phyloP scores from a whole-genome alignment of 805 yeast species.

The Tetrapisispora nanseiensis region DNA sequence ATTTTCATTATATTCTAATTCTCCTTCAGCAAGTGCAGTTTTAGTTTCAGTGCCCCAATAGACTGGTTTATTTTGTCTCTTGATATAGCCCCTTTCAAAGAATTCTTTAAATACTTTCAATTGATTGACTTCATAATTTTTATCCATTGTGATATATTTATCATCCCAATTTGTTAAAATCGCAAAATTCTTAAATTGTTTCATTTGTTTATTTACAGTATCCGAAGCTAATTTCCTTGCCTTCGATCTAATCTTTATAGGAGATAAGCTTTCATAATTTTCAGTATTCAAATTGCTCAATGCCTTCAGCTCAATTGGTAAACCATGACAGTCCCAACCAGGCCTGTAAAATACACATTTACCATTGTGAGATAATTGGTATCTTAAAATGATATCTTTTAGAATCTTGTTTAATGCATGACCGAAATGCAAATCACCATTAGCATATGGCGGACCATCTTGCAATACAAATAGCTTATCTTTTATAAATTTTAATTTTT shows the following conservation, averaged over 20 bases:
- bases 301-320: conserved; percentile 90
- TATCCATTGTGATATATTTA: conserved; percentile 65
- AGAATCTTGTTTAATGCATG: conserved; percentile 85
- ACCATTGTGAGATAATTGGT: conserved; percentile 47
- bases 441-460: conserved; percentile 99
- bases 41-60: conserved; percentile 94
- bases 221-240: conserved; percentile 62
- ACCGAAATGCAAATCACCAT: conserved; percentile 85
- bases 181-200: conserved; percentile 58
- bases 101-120: conserved; percentile 57
- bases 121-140: conserved; percentile 66
- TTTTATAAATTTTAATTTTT: conserved; percentile 15
- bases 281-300: conserved; percentile 37
- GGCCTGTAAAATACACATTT: conserved; percentile 64
- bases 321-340: conserved; percentile 99
- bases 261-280: conserved; percentile 27
- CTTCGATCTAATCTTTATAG: conserved; percentile 47
- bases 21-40: conserved; percentile 95
- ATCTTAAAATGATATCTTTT: conserved; percentile 77
- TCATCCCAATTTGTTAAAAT: conserved; percentile 75
- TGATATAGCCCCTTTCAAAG: conserved; percentile 56
- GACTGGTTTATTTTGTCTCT: conserved; percentile 86
- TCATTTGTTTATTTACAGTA: conserved; percentile 54
- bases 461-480: conserved; percentile 57
- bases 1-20: conserved; percentile 69